Conservation (phyloP, 2,329 filamentous ascomycete species). For the Beauveria brongniartii region DNA sequence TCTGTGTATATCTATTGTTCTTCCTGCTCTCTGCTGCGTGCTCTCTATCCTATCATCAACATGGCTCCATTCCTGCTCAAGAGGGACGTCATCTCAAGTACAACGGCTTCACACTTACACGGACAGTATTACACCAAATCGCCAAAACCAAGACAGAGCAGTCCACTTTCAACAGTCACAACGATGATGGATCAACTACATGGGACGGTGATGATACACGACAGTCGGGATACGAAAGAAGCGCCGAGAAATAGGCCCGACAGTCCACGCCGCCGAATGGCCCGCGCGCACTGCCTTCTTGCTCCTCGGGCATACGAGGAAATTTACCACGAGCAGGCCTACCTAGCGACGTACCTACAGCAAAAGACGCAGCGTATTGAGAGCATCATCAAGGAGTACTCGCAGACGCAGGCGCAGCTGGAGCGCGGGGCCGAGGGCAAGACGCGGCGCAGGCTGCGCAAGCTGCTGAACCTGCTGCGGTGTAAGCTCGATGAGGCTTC, state of each 20-base stretch:
- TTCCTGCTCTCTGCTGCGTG: no score
- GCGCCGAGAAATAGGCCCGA: neutral
- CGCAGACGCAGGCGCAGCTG: constrained; percentile 27
- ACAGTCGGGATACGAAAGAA: no score
- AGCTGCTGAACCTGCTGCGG: constrained; percentile 33
- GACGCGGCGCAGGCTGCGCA: constrained; percentile 27
- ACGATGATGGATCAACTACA: neutral
- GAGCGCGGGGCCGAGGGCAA: constrained; percentile 17
- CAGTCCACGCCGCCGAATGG: neutral
- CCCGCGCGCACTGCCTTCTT: constrained; percentile 17
- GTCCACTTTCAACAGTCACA: neutral
- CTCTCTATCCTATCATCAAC: no score
- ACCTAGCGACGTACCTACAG: constrained; percentile 35
- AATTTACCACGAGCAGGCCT: constrained; percentile 38
- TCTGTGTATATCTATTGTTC: no score
- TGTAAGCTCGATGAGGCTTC: constrained; percentile 35
- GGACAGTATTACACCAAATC: no score
- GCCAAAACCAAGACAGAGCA: no score
- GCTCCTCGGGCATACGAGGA: constrained; percentile 32
- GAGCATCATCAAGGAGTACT: constrained; percentile 32
- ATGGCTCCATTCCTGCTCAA: no score
- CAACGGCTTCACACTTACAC: no score
- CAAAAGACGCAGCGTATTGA: constrained; percentile 29
- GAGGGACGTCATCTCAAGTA: no score
- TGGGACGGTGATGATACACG: no score